Evolutionary conservation across 2,329 filamentous ascomycete species (phyloP), one percentile per base, ranked within the genome.

Genomic region (Nannizziopsis arthrosporioides): DNA sequence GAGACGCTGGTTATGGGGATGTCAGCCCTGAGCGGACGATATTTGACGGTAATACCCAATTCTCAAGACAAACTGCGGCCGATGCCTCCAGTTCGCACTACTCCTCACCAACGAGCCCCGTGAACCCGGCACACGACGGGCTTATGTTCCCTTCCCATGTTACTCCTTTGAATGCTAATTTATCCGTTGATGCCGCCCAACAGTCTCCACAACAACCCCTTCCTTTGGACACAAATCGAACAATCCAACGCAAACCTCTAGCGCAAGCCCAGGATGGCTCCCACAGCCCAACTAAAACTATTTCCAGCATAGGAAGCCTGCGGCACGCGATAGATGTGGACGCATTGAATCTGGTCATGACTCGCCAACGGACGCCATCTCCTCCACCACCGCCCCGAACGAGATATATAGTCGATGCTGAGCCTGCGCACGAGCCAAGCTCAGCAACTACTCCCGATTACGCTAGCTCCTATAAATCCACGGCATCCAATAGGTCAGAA

Each of bases 401-500:
- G 9, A 48, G 48, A 37, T 47, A 44, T 34, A 35, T 43, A 18
- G 32, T 15, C 32, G 34, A 49, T 31, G 27, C 34, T 45, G 47
- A 49, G 36, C 55, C 55, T 10, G 65, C 64, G 51, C 82, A 84
- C 50, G 81, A 85, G 52, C 73, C 75, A 31, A 73, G 72, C 31
- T 82, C 81, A 6, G 76, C 77, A 4, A 72, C 73, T 10, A 82
- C 82, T 19, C 84, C 85, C 0, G 84, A 90, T 61, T 90, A 90
- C 65, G 83, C 84, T 5, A 92, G 84, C 63, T 82, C 80, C 15
- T 72, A 70, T 27, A 73, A 68, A 37, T 80, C 77, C n/a, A 59
- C 70, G 5, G 63, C 67, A 43, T 70, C 68, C 47, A 67, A 65
- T 53, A 58, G 58, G 41, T 70, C 67, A 2, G 51, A 55, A 53